Evolutionary conservation across 805 yeast species (phyloP).

Genomic region (Yamadazyma laniorum): DNA sequence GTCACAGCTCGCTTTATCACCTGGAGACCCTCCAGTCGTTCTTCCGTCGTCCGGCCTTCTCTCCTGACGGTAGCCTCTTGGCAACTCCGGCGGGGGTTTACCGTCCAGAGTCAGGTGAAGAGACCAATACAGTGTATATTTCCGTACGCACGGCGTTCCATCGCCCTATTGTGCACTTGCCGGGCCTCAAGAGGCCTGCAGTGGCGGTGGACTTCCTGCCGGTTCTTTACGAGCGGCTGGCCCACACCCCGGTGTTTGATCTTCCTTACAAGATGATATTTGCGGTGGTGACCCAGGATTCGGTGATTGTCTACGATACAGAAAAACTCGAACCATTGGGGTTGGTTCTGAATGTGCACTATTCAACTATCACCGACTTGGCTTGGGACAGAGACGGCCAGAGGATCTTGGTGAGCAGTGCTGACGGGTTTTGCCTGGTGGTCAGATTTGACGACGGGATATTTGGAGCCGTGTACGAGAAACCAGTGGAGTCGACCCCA

Average conservation of each 20-base stretch:
- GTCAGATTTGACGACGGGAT: conserved; percentile 51
- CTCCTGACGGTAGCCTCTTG: conserved; percentile 85
- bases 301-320: conserved; percentile 80
- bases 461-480: conserved; percentile 46
- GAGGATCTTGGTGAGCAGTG: conserved; percentile 69
- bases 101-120: conserved; percentile 26
- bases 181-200: conserved; percentile 81
- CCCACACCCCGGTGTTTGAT: conserved; percentile 38
- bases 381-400: conserved; percentile 81
- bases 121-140: conserved; percentile 71
- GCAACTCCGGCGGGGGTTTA: conserved; percentile 71
- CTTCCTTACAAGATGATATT: conserved; percentile 80
- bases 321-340: conserved; percentile 68
- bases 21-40: conserved; percentile 88
- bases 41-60: conserved; percentile 79
- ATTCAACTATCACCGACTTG: conserved; percentile 83
- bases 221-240: conserved; percentile 44
- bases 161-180: conserved; percentile 74
- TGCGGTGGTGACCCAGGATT: conserved; percentile 91
- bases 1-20: conserved; percentile 50
- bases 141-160: conserved; percentile 70
- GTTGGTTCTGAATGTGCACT: conserved; percentile 75
- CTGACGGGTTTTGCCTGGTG: conserved; percentile 89
- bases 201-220: conserved; percentile 81
- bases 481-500: neutral